These are phyloP conservation scores for Suillus fuscotomentosus DNA, from an alignment of 768 basidiomycete genomes.

Conservation along the genomic window DNA sequence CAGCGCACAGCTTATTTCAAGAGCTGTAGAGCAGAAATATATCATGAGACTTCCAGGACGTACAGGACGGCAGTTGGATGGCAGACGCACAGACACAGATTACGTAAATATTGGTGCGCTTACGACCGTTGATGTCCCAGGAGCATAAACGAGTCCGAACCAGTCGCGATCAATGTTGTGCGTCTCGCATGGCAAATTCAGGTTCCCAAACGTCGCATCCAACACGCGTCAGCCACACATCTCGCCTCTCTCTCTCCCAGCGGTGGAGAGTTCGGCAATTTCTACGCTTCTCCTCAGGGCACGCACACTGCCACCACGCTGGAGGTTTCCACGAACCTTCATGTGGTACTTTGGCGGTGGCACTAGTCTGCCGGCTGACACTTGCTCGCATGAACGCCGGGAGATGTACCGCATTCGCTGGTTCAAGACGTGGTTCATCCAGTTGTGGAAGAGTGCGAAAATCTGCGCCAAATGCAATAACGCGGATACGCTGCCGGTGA, in stretches of 20 bases:
- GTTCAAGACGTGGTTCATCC: slow-evolving; percentile 17
- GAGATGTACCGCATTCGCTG: slow-evolving; percentile 5
- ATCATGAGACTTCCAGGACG: not conserved
- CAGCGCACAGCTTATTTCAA: not conserved
- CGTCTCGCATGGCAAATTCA: not conserved
- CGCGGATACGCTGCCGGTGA: slow-evolving; percentile 48
- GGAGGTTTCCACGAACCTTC: slow-evolving; percentile 37
- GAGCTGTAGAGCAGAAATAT: not conserved
- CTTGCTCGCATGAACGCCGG: slow-evolving; percentile 8
- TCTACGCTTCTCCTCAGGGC: slow-evolving; percentile 22
- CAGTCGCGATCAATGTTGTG: not conserved
- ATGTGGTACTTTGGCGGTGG: slow-evolving; percentile 12
- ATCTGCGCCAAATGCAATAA: slow-evolving; percentile 51
- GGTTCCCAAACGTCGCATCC: slow-evolving; percentile 47
- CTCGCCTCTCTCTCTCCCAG: slow-evolving; percentile 42
- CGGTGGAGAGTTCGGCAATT: slow-evolving; percentile 27
- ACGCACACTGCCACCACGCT: slow-evolving; percentile 32
- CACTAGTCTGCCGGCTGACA: slow-evolving; percentile 9
- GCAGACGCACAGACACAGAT: not conserved
- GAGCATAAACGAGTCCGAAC: not conserved
- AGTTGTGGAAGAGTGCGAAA: slow-evolving; percentile 42
- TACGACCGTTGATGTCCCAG: too few relatives aligned
- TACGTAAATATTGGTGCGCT: not conserved
- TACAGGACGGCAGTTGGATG: not conserved
- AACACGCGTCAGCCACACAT: slow-evolving; percentile 46